phyloP scores from a whole-genome alignment of 2,329 filamentous ascomycete genomes.

The Fusarium austroafricanum region DNA sequence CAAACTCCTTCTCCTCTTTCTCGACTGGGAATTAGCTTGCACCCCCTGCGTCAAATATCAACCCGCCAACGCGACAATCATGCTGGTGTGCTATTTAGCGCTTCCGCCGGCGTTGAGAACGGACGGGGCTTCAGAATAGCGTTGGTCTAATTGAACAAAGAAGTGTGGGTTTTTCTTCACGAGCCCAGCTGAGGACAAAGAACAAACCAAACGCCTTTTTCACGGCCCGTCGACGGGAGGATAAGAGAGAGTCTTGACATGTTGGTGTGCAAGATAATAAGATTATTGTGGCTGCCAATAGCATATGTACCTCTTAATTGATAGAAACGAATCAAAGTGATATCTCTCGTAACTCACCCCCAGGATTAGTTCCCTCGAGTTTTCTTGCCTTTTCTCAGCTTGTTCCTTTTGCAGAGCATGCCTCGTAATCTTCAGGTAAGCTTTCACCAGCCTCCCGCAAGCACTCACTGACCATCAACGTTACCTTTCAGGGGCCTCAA shows the following conservation, averaged over 20 bases:
- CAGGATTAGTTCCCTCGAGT: neutral
- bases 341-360: neutral
- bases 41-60: slow-evolving; percentile 46
- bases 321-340: neutral
- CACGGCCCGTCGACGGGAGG: slow-evolving; percentile 23
- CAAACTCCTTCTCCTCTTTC: slow-evolving; percentile 13
- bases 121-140: slow-evolving; percentile 14
- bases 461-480: slow-evolving; percentile 3
- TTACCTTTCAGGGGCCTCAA: slow-evolving; percentile 32
- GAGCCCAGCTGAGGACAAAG: slow-evolving; percentile 9
- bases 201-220: slow-evolving; percentile 24
- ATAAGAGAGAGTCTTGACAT: slow-evolving; percentile 29
- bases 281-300: neutral
- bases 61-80: slow-evolving; percentile 41
- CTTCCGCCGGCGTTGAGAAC: slow-evolving; percentile 21
- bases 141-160: slow-evolving; percentile 9
- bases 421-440: slow-evolving; percentile 1
- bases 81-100: slow-evolving; percentile 31
- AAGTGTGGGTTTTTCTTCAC: slow-evolving; percentile 11
- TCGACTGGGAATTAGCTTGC: slow-evolving; percentile 15
- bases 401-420: neutral
- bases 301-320: no score
- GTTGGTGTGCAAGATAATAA: neutral
- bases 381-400: slow-evolving; percentile 16
- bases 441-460: slow-evolving; percentile 14